A percentile compares a stretch with the other conserved stretches of the same genome.
Evolutionary conservation across 306 rosid species (phyloP).

Genomic region (Canavalia ensiformis): DNA sequence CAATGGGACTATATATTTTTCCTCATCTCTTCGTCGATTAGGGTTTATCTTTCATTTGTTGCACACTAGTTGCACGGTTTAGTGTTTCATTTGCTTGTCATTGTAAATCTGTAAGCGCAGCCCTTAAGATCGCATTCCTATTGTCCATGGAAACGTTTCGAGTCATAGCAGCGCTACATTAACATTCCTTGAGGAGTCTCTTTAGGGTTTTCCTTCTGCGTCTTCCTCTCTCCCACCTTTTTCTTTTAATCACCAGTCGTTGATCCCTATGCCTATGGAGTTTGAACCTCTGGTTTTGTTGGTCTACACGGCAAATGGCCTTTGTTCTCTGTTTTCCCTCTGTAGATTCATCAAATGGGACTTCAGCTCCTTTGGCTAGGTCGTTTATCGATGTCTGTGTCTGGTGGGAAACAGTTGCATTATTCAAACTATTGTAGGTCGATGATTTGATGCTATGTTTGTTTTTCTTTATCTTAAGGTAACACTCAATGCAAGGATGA

Average conservation of each 20-base stretch:
- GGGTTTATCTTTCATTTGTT: background rate
- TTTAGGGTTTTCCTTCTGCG: constrained; percentile 71
- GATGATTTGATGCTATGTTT: background rate
- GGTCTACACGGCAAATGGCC: constrained; percentile 15
- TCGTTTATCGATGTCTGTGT: constrained; percentile 48
- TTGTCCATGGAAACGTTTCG: constrained; percentile 71
- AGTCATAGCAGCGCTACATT: constrained; percentile 77
- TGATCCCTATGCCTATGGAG: constrained; percentile 32
- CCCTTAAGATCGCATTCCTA: constrained; percentile 91
- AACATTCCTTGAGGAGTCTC: constrained; percentile 50
- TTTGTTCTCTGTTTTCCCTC: background rate
- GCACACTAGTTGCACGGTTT: background rate
- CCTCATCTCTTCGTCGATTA: background rate
- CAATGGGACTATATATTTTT: background rate
- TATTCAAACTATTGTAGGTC: accelerated
- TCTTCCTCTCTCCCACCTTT: constrained; percentile 51
- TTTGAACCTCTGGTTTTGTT: constrained; percentile 28
- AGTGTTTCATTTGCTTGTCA: background rate
- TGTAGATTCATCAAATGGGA: constrained; percentile 42
- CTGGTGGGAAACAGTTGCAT: constrained; percentile 60
- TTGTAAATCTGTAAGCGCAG: constrained; percentile 50
- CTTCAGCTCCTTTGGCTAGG: constrained; percentile 41
- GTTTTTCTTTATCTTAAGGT: background rate
- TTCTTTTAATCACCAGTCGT: constrained; percentile 35
- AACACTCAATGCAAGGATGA: constrained; percentile 58